These are phyloP conservation scores for Pythium myriotylum DNA, from an alignment of 352 stramenopile genomes.

Conservation along the genomic window DNA sequence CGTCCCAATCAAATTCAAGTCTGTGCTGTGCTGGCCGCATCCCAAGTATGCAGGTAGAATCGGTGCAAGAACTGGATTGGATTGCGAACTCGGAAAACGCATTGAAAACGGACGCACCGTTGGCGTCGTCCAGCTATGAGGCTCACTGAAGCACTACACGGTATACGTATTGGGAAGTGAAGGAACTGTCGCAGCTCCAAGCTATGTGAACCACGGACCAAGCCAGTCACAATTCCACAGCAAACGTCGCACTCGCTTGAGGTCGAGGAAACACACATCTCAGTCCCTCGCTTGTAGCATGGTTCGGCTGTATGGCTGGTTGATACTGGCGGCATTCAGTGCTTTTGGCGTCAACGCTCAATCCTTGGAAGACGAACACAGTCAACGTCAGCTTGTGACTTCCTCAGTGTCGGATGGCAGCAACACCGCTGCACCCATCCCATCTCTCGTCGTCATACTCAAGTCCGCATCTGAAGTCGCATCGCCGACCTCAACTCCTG, in stretches of 20 bases:
- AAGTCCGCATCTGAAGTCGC: conserved; percentile 2
- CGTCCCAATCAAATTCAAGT: not conserved
- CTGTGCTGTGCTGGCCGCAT: too few relatives aligned
- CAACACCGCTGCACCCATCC: not conserved
- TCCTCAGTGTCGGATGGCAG: not conserved
- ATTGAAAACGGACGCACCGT: not conserved
- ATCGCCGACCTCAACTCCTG: not conserved
- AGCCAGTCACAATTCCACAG: not conserved
- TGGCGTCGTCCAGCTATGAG: not conserved
- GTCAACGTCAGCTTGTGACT: not conserved
- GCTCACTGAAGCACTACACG: too few relatives aligned
- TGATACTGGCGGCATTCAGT: conserved; percentile 4
- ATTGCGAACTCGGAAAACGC: not conserved
- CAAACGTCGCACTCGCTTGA: not conserved
- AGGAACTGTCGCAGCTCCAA: too few relatives aligned
- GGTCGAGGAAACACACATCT: not conserved
- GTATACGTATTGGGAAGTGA: too few relatives aligned
- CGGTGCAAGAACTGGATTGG: not conserved
- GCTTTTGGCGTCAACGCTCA: not conserved
- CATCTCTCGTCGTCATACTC: conserved; percentile 14
- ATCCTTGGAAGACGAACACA: not conserved
- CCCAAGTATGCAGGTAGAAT: not conserved
- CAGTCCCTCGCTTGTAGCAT: not conserved
- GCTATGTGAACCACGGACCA: not conserved
- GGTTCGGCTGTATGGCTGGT: conserved; percentile 21